A percentile compares a stretch with the other conserved stretches of the same genome.
Evolutionary conservation across 805 yeast genomes (phyloP).

Genomic region (Saccharomycopsis fodiens): DNA sequence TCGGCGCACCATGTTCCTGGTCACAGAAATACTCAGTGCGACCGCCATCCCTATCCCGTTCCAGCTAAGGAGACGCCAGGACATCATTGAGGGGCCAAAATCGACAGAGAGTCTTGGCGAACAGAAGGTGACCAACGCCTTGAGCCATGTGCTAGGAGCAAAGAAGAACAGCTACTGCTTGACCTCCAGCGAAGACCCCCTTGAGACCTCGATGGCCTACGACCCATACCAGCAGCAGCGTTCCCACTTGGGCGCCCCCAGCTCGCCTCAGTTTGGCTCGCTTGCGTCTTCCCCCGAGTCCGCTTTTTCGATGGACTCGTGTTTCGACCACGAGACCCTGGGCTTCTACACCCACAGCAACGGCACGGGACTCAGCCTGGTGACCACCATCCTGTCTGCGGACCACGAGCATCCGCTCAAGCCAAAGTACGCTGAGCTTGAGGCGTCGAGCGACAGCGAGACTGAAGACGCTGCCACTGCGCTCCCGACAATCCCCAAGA

Average conservation of each 20-base stretch:
- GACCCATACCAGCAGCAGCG: too few species aligned
- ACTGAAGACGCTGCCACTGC: neutral
- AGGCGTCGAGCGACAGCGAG: neutral
- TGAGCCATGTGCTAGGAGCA: slow-evolving; percentile 17
- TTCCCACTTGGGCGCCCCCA: too few species aligned
- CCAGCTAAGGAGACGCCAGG: neutral
- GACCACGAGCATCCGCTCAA: slow-evolving; percentile 15
- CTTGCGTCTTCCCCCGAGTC: slow-evolving; percentile 18
- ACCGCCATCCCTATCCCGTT: neutral
- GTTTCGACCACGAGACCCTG: slow-evolving; percentile 3
- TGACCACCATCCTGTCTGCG: neutral
- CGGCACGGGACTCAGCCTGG: neutral
- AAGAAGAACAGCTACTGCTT: slow-evolving; percentile 17
- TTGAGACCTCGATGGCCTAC: too few species aligned
- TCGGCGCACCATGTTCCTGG: too few species aligned
- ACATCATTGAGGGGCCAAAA: too few species aligned
- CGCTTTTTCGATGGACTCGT: slow-evolving; percentile 12
- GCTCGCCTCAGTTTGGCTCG: too few species aligned
- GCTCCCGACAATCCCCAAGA: neutral
- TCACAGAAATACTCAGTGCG: neutral
- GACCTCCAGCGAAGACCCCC: neutral
- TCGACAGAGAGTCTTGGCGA: too few species aligned
- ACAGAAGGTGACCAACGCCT: slow-evolving; percentile 9
- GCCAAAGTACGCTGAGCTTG: neutral
- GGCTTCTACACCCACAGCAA: neutral